Conservation (phyloP, 2,329 filamentous ascomycete genomes). For the Fusarium dlaminii region DNA sequence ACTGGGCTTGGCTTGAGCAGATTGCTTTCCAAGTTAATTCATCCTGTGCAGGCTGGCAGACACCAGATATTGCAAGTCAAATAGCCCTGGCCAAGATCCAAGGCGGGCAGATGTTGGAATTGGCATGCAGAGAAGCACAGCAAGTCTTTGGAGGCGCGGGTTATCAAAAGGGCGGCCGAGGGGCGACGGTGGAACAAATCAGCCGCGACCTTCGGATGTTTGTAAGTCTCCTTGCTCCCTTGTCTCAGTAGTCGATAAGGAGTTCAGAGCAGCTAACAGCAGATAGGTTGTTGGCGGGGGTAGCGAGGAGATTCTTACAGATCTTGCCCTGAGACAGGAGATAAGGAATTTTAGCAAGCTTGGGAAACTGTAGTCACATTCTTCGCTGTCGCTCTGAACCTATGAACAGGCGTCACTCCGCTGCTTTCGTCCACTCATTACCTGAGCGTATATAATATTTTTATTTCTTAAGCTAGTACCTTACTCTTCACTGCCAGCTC, state of each 20-base stretch:
- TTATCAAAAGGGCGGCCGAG: background rate
- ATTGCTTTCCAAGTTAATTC: background rate
- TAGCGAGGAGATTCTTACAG: background rate
- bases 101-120: background rate
- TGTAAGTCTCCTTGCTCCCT: background rate
- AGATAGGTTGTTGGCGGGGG: background rate
- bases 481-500: background rate
- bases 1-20: background rate
- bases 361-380: background rate
- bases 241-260: background rate
- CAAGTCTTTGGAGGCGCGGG: background rate
- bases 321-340: background rate
- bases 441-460: too few relatives aligned
- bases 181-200: background rate
- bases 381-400: too few relatives aligned
- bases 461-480: background rate
- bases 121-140: background rate
- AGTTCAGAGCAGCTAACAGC: background rate
- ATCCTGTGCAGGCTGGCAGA: background rate
- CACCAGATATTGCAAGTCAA: background rate
- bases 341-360: background rate
- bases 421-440: too few relatives aligned
- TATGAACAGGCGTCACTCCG: too few relatives aligned
- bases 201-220: background rate
- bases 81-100: background rate